These are phyloP conservation scores for Phlebiopsis flavidoalba DNA, from an alignment of 768 basidiomycete species.

Conservation along the genomic window DNA sequence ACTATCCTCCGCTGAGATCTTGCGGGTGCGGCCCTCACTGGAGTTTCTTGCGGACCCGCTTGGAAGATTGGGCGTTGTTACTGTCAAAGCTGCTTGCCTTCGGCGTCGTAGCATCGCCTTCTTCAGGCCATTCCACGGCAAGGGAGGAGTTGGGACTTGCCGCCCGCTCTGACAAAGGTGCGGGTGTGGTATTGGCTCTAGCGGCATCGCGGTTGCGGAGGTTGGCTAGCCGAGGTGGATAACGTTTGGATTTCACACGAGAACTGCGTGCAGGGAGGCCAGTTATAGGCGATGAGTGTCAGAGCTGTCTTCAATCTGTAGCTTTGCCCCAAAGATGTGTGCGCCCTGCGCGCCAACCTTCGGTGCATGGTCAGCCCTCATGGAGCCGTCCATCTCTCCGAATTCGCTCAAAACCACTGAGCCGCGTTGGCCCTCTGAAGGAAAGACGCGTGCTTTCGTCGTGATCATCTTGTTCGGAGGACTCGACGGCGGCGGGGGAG, in stretches of 20 bases:
- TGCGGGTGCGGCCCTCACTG: conserved; percentile 26
- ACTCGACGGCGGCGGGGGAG: conserved; percentile 29
- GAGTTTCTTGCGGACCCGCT: conserved; percentile 19
- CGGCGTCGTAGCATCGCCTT: conserved; percentile 56
- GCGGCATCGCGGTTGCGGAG: conserved; percentile 38
- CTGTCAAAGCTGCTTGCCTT: conserved; percentile 45
- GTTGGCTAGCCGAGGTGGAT: conserved; percentile 40
- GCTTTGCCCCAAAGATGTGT: conserved; percentile 12
- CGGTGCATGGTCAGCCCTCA: background rate
- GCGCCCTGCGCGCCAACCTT: conserved; percentile 9
- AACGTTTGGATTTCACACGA: conserved; percentile 50
- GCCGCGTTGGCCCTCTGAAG: conserved; percentile 26
- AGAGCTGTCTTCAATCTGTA: conserved; percentile 37
- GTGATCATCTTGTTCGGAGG: conserved; percentile 30
- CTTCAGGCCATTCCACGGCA: conserved; percentile 46
- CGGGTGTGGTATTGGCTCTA: conserved; percentile 8
- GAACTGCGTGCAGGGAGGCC: conserved; percentile 30
- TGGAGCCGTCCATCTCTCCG: conserved; percentile 16
- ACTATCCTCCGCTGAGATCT: conserved; percentile 24
- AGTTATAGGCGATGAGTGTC: conserved; percentile 41
- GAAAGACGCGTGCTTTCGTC: conserved; percentile 22
- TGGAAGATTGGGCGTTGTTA: conserved; percentile 23
- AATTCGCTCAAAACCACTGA: conserved; percentile 27
- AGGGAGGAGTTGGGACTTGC: conserved; percentile 41
- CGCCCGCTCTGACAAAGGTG: conserved; percentile 4